Base-by-base conservation (phyloP, 2,329 filamentous ascomycete species). In the Claviceps pazoutovae region DNA sequence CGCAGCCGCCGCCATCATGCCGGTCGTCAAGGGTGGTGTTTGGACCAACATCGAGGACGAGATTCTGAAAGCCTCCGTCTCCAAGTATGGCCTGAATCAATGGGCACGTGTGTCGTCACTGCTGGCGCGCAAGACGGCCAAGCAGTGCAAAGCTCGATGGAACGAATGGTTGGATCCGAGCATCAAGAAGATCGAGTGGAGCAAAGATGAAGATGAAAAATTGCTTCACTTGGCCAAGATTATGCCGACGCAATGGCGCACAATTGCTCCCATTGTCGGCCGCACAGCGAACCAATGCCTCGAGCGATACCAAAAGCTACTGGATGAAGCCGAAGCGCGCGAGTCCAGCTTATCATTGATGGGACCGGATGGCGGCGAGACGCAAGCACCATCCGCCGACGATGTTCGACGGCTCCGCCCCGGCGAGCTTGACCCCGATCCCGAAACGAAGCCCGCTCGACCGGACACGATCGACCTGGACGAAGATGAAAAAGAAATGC, bases 91-190 rank as follows among this genome's bases (percentile, higher is more conserved):
- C 48, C 78, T 95, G 55, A 93, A 95, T 65, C 93, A 98, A 71
- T 98, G 93, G 93, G 91, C 93, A 65, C 91, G 93, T 69, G 93
- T 97, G 57, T 96, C 93, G 52, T 97, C 93, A 53, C 80, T 98
- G 58, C 83, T 98, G 58, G 91, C 91, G 66, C 88, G 94, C 64
- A 98, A 98, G 71, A 97, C 93, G 36, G 84, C 93, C 49, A 98
- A 98, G 73, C 93, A 98, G 73, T 98, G 93, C 81, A 98, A 98
- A 73, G 91, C 93, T 55, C 80, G 93, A 72, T 98, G 93, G 93
- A 83, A 84, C 66, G 91, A 98, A 78, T 98, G 93, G 91, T 80
- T 98, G 59, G 93, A 98, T 65, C 93, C 93, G 19, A 88, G 87
- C 65, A 97, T 98, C 73, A 87, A 91, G 64, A 98, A 98, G 75